Percentiles rank a stretch among this genome's conserved stretches.
phyloP scores from a whole-genome alignment of 1,139 yeast species.

The Zygosaccharomyces pseudobailii region DNA sequence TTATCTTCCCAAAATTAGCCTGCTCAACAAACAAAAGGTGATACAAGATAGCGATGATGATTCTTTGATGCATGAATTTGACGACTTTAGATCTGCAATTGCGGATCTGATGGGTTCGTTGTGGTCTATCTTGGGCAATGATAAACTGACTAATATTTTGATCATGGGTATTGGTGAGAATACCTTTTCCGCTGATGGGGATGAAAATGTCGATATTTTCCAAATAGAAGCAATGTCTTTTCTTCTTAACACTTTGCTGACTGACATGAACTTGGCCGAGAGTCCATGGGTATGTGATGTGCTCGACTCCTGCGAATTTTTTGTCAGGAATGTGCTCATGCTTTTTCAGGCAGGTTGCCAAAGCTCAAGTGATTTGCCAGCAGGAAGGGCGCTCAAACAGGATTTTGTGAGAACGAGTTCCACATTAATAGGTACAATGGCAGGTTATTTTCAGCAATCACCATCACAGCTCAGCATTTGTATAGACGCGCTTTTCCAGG shows the following conservation, averaged over 20 bases:
- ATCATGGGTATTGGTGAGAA: constrained; percentile 40
- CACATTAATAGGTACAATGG: constrained; percentile 49
- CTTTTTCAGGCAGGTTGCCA: constrained; percentile 27
- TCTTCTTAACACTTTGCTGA: constrained; percentile 47
- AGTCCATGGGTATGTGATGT: constrained; percentile 41
- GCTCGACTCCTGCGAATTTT: constrained; percentile 23
- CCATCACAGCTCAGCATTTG: constrained; percentile 41
- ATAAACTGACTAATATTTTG: constrained; percentile 48
- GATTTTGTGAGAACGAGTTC: constrained; percentile 44
- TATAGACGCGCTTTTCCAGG: constrained; percentile 46
- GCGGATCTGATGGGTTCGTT: constrained; percentile 69
- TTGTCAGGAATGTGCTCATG: constrained; percentile 29
- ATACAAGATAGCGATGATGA: constrained; percentile 30
- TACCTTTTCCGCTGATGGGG: constrained; percentile 22
- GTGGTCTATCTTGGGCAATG: constrained; percentile 58
- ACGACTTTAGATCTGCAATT: constrained; percentile 63
- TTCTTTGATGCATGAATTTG: constrained; percentile 46
- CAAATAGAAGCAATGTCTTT: constrained; percentile 69
- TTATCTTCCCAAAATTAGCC: constrained; percentile 32
- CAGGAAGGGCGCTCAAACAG: constrained; percentile 20
- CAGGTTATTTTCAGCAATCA: constrained; percentile 47
- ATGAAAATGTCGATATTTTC: constrained; percentile 34
- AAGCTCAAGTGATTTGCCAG: constrained; percentile 9
- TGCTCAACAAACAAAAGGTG: constrained; percentile 30
- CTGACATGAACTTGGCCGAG: constrained; percentile 38